Conservation (phyloP, 2,329 filamentous ascomycete genomes). For the Diaporthe batatas region DNA sequence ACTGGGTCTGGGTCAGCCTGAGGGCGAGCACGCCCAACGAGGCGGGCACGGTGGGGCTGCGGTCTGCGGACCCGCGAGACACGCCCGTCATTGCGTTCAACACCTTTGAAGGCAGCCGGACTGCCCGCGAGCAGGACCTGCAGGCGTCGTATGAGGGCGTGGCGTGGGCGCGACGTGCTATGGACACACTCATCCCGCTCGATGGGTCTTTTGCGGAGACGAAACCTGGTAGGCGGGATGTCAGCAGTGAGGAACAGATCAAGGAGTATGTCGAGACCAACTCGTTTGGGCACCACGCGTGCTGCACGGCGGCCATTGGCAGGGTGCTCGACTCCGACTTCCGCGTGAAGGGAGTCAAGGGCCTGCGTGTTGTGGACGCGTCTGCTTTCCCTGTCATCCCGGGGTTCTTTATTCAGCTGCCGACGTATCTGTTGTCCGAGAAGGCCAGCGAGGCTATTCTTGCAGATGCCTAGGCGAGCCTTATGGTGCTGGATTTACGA, state of each 20-base stretch:
- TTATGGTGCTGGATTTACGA: too few relatives aligned
- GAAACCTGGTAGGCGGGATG: conserved; percentile 41
- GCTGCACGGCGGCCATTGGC: conserved; percentile 44
- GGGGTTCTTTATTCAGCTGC: conserved; percentile 60
- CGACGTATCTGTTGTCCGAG: conserved; percentile 60
- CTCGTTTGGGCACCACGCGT: conserved; percentile 43
- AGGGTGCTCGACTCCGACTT: conserved; percentile 68
- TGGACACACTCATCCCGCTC: conserved; percentile 37
- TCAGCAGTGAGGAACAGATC: conserved; percentile 42
- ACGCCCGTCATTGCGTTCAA: conserved; percentile 73
- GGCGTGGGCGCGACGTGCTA: conserved; percentile 58
- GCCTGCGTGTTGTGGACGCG: conserved; percentile 69
- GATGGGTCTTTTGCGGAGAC: conserved; percentile 43
- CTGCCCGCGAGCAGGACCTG: conserved; percentile 61
- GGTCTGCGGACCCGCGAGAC: conserved; percentile 73
- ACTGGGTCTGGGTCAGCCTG: conserved; percentile 63
- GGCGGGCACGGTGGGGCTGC: conserved; percentile 72
- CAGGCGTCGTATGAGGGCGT: conserved; percentile 70
- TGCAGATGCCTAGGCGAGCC: conserved; percentile 9
- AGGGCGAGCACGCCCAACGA: conserved; percentile 74
- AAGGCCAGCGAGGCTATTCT: conserved; percentile 41
- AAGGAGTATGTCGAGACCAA: conserved; percentile 43
- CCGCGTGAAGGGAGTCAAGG: conserved; percentile 63
- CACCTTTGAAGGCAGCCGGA: conserved; percentile 66
- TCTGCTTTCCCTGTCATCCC: conserved; percentile 62